Conservation (phyloP, 2,329 filamentous ascomycete species). For the Microascus cirrosus region DNA sequence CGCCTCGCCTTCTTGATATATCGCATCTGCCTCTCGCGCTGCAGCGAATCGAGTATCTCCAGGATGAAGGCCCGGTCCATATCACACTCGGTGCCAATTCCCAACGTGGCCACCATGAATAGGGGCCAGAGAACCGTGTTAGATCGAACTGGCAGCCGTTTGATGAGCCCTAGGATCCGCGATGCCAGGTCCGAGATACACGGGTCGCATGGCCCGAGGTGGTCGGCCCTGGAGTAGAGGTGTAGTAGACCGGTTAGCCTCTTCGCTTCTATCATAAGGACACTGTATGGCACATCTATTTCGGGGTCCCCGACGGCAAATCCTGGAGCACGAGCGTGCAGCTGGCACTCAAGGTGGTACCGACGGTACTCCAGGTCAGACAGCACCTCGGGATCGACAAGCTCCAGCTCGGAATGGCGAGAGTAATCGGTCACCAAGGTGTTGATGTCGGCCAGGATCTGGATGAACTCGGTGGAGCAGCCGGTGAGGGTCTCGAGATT, state of each 20-base stretch:
- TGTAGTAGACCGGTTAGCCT: constrained; percentile 16
- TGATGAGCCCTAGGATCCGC: constrained; percentile 13
- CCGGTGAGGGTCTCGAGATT: constrained; percentile 10
- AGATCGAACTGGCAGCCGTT: constrained; percentile 13
- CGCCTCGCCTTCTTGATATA: constrained; percentile 17
- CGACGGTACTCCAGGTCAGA: not conserved
- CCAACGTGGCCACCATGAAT: constrained; percentile 17
- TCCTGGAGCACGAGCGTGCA: not conserved
- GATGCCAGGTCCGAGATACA: constrained; percentile 11
- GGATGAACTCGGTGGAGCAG: constrained; percentile 8
- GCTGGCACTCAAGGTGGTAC: not conserved
- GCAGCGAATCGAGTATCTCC: constrained; percentile 12
- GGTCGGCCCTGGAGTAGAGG: constrained; percentile 15
- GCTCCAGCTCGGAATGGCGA: not conserved
- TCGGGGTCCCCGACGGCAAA: not conserved
- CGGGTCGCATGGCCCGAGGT: constrained; percentile 13
- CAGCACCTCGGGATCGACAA: not conserved
- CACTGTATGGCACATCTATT: constrained; percentile 3
- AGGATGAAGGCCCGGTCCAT: constrained; percentile 14
- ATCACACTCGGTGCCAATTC: constrained; percentile 14
- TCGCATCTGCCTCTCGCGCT: constrained; percentile 16
- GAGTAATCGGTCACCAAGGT: constrained; percentile 3
- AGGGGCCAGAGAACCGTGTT: constrained; percentile 17
- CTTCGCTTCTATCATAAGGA: constrained; percentile 13
- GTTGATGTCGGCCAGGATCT: constrained; percentile 8